Evolutionary conservation across 2,329 filamentous ascomycete genomes (phyloP), one percentile per base, ranked within the genome.

Genomic region (Monosporascus ibericus): DNA sequence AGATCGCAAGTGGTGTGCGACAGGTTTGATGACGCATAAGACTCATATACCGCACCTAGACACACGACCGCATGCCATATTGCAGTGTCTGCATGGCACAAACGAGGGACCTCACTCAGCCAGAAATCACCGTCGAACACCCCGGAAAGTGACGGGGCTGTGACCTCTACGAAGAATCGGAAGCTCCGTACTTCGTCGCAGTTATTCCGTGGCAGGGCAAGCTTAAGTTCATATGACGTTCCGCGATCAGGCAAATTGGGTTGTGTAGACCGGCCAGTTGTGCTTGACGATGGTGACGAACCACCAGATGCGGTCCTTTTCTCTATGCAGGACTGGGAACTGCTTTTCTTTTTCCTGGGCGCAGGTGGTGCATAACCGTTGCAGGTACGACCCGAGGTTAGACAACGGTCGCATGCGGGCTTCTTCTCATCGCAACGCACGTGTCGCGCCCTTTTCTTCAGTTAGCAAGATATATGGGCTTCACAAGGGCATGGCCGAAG

Each of bases 61-160:
- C 55, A 52, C n/a, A 63, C 52, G 18, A 58, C 49, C 11, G 60
- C 60, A 34, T 63, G 61, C 52, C 58, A 57, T 3, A 62, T 53
- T 1, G 58, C 60, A 8, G 59, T 42, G 27, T 62, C 61, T 15
- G 47, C 38, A 40, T 51, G 50, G n/a, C 55, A 53, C 15, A 58
- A 42, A 6, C 56, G 50, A 2, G 53, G 52, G 9, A 63, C 42
- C 15, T 59, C 44, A 22, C 27, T 34, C 5, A 51, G 36, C 59
- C 60, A 63, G 50, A 63, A 63, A n/a, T 56, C 53, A 15, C 38
- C 48, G 30, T 60, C 55, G 25, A 63, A 55, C 3, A 55, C 49
- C 4, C 59, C 56, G 3, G 60, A 48, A 3, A 63, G 48, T 5
- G 42, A 49, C 2, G 60, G 59, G 0, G 53, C 54, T 1, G 55